These are phyloP conservation scores for Nothophaeocryptopus gaeumannii DNA, from an alignment of 2,329 filamentous ascomycete species.

Conservation along the genomic window DNA sequence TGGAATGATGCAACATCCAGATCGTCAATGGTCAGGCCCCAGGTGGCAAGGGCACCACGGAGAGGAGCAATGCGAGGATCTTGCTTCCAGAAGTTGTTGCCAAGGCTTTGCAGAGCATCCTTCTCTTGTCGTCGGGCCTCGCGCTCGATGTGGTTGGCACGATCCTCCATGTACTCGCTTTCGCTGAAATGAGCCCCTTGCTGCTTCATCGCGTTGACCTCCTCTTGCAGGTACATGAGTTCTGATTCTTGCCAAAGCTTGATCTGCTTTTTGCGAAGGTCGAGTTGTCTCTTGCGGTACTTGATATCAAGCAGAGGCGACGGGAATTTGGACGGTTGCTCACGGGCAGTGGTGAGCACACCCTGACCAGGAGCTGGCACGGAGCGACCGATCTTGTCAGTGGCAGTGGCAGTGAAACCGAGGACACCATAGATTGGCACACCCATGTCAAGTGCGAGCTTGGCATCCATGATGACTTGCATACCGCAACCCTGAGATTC, in stretches of 20 bases:
- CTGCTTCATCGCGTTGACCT: slow-evolving; percentile 85
- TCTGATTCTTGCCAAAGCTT: slow-evolving; percentile 96
- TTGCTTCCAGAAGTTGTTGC: slow-evolving; percentile 99
- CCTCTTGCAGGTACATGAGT: slow-evolving; percentile 86
- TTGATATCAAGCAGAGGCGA: slow-evolving; percentile 96
- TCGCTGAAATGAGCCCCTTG: slow-evolving; percentile 73
- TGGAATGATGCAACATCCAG: slow-evolving; percentile 96
- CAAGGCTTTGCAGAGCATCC: slow-evolving; percentile 85
- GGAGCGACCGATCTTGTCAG: slow-evolving; percentile 97
- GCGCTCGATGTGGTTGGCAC: slow-evolving; percentile 78
- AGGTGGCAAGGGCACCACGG: slow-evolving; percentile 91
- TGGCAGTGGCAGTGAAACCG: slow-evolving; percentile 90
- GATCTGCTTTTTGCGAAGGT: slow-evolving; percentile 90
- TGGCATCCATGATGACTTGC: slow-evolving; percentile 97
- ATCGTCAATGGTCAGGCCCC: slow-evolving; percentile 97
- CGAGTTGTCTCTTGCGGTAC: slow-evolving; percentile 92
- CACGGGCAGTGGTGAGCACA: slow-evolving; percentile 91
- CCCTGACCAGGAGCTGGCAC: slow-evolving; percentile 95
- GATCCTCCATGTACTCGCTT: slow-evolving; percentile 80
- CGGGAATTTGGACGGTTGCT: slow-evolving; percentile 86
- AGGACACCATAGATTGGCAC: slow-evolving; percentile 95
- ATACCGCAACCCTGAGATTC: slow-evolving; percentile 98
- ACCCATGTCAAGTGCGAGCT: slow-evolving; percentile 95
- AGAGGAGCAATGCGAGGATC: slow-evolving; percentile 91
- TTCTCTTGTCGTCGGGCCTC: slow-evolving; percentile 89